Conservation (phyloP, 2,329 filamentous ascomycete genomes). For the Mycogone perniciosa region DNA sequence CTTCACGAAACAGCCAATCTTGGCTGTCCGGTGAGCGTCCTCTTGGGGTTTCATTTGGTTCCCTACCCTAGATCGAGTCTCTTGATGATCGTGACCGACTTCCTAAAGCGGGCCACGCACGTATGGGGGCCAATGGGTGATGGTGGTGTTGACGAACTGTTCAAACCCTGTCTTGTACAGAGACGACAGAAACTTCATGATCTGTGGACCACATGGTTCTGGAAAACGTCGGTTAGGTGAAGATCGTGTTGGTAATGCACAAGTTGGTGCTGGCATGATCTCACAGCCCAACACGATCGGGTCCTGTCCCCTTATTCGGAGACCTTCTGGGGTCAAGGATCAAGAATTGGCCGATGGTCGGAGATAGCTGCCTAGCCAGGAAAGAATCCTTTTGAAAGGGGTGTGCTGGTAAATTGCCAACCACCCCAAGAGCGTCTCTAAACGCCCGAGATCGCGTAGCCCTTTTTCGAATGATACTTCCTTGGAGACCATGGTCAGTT, state of each 20-base stretch:
- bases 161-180: too few relatives aligned
- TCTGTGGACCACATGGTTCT: background rate
- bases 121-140: too few relatives aligned
- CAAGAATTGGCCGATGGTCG: conserved; percentile 1
- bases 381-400: background rate
- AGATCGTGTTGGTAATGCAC: background rate
- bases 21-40: too few relatives aligned
- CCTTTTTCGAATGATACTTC: too few relatives aligned
- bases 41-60: background rate
- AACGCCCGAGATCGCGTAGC: too few relatives aligned
- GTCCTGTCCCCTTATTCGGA: background rate
- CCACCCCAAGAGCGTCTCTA: background rate
- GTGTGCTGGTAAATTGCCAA: conserved; percentile 2
- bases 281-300: background rate
- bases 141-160: too few relatives aligned
- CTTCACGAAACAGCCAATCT: too few relatives aligned
- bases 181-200: background rate
- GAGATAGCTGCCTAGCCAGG: conserved; percentile 7
- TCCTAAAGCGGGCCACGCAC: too few relatives aligned
- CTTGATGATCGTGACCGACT: too few relatives aligned
- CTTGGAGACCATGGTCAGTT: too few relatives aligned
- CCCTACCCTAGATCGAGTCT: background rate
- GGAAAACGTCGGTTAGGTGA: background rate
- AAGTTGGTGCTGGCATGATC: background rate
- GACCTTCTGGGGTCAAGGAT: background rate